phyloP scores from a whole-genome alignment of 2,329 filamentous ascomycete genomes.

The Phaeosphaeriaceae sp. region DNA sequence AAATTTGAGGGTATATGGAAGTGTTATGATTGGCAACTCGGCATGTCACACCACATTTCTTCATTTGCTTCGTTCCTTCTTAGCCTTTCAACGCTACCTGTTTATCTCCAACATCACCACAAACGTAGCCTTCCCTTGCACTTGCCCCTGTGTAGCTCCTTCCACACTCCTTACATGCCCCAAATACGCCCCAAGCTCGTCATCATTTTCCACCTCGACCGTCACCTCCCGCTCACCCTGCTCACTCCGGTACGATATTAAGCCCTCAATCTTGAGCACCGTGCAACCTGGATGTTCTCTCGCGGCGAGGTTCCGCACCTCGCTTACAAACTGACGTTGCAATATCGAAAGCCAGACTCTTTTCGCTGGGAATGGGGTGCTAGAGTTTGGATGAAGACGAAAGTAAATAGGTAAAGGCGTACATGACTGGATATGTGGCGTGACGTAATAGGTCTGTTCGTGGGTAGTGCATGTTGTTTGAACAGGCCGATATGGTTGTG shows the following conservation, averaged over 20 bases:
- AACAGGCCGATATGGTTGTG: conserved; percentile 39
- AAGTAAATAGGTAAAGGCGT: conserved; percentile 68
- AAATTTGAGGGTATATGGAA: too few relatives aligned
- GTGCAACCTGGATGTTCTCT: conserved; percentile 66
- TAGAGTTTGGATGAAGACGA: conserved; percentile 70
- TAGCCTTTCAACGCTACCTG: background rate
- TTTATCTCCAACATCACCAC: conserved; percentile 43
- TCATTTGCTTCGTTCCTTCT: too few relatives aligned
- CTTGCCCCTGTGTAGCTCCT: conserved; percentile 33
- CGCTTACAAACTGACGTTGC: conserved; percentile 62
- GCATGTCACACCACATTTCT: too few relatives aligned
- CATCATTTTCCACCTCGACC: conserved; percentile 71
- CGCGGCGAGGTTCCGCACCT: conserved; percentile 67
- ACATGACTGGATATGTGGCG: conserved; percentile 3
- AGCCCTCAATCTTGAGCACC: conserved; percentile 68
- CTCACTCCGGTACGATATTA: conserved; percentile 58
- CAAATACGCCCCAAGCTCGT: conserved; percentile 75
- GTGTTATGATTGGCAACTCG: too few relatives aligned
- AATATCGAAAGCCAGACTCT: conserved; percentile 71
- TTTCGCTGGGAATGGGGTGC: conserved; percentile 55
- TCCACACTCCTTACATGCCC: conserved; percentile 57
- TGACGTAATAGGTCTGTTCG: conserved; percentile 17
- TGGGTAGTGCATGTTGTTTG: conserved; percentile 10
- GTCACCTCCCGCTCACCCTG: conserved; percentile 62
- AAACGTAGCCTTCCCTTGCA: conserved; percentile 62